A percentile compares a stretch with the other conserved stretches of the same genome.
Evolutionary conservation across 208 protist species (phyloP).

Genomic region (Herpetomonas samuelpessoai): DNA sequence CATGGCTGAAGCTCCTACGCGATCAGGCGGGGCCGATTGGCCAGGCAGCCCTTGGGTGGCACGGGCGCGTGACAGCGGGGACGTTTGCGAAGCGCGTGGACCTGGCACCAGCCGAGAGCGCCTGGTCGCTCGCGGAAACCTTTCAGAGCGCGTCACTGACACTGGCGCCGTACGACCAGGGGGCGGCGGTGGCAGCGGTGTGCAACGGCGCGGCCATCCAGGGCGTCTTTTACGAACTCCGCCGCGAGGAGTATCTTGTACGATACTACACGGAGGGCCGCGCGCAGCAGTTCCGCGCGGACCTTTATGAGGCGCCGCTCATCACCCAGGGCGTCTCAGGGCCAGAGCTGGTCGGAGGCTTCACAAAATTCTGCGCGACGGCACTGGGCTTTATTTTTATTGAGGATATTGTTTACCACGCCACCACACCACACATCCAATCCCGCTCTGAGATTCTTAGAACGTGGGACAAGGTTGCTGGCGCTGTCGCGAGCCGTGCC

Average conservation of each 20-base stretch:
- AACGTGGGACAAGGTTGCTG: constrained; percentile 68
- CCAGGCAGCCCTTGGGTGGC: constrained; percentile 57
- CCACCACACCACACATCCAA: constrained; percentile 75
- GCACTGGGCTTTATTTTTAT: constrained; percentile 83
- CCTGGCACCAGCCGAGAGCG: constrained; percentile 35
- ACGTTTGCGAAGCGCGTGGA: constrained; percentile 41
- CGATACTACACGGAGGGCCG: constrained; percentile 75
- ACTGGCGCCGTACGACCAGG: constrained; percentile 52
- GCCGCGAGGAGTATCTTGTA: constrained; percentile 67
- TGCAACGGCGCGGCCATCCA: constrained; percentile 74
- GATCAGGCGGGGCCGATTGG: constrained; percentile 67
- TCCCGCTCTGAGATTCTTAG: constrained; percentile 73
- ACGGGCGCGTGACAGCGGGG: constrained; percentile 48
- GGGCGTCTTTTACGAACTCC: constrained; percentile 74
- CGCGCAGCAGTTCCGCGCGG: constrained; percentile 60
- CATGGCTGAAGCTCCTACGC: constrained; percentile 74
- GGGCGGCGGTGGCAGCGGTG: constrained; percentile 45
- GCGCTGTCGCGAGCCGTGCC: constrained; percentile 42
- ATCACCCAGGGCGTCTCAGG: constrained; percentile 22
- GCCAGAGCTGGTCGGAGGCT: constrained; percentile 40
- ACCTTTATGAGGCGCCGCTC: constrained; percentile 52
- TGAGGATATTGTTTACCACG: constrained; percentile 79
- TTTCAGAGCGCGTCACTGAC: constrained; percentile 47
- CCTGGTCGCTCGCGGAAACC: constrained; percentile 69
- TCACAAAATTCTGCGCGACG: constrained; percentile 57